Base-by-base conservation (phyloP, 2,329 filamentous ascomycete species). In the Diaporthe ilicicola region DNA sequence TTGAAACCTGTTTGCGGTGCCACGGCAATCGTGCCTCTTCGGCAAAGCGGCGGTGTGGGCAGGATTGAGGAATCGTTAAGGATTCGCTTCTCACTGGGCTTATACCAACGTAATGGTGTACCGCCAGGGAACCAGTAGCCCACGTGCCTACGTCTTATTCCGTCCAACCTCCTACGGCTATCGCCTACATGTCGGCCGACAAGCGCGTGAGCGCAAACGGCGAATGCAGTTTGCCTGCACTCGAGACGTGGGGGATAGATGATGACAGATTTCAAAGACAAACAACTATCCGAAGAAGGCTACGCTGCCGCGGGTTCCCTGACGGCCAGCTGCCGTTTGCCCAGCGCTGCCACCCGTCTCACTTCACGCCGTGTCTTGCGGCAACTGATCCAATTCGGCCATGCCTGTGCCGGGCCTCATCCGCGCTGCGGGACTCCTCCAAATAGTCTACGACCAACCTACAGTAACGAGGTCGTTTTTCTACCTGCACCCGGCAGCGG, bases 11-110 rank as follows among this genome's bases (percentile, higher is more conserved):
- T 72, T 66, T 70, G 70, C 67, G 64, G 70, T 72, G 67, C 37
- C 67, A 72, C 70, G 53, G 67, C 61, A 54, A 70, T 37, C 48
- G 62, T 67, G 42, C 62, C 55, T 68, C 62, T 70, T 64, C 71
- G 48, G 66, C 70, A 67, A 70, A 70, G 62, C 71, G 65, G 71
- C 71, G 71, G 71, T 72, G 71, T 70, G 61, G 62, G 50, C 24
- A 46, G 32, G 67, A 29, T 42, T 44, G 53, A 68, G 48, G 69
- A 55, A 62, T 32, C 50, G 42, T 55, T 50, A 50, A 50, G 67
- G 67, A 67, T 67, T 70, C 61, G 24, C 61, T 67, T 56, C 66
- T 65, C 50, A 54, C 56, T 48, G 44, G 53, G 55, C 24, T 50
- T 54, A 67, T 67, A n/a, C 65, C 65, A 44, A 42, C 50, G 34